Evolutionary conservation across 2,329 filamentous ascomycete species (phyloP), one percentile per base, ranked within the genome.

Genomic region (Aspergillus hiratsukae): DNA sequence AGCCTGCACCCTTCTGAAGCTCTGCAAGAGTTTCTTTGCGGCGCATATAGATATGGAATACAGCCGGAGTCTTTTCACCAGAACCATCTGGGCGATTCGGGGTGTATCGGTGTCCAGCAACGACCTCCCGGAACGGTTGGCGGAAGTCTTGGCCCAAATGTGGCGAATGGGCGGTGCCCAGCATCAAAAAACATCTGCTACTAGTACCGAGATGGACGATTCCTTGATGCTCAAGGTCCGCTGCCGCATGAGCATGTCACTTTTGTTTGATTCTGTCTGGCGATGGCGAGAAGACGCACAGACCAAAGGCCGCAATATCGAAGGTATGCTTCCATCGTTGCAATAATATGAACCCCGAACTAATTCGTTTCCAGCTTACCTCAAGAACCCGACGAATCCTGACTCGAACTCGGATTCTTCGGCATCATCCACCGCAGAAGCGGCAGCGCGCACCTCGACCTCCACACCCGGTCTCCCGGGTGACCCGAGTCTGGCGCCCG

Each of bases 311-410:
- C 83, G 87, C 67, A 87, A 87, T 59, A 80, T 91, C 54, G 88
- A 91, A 76, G 82, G 88, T 90, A 80, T 78, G 83, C 76, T 48
- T 19, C 4, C n/a, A 2, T 21, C 17, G 14, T 54, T 27, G 35
- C 28, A 19, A n/a, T 35, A 2, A 41, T 17, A 25, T 27, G 8
- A 11, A 17, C 25, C 17, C 35, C 11, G 8, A 25, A 11, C 43
- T 46, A 46, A 46, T 23, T 23, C 10, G 11, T 45, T 29, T 40
- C 14, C 52, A 78, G 78, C 79, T 75, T 91, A 89, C 63, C 83
- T 91, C 58, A 91, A 93, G 70, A 90, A 94, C 68, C 90, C 91
- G 46, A 96, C 91, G 56, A 88, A 93, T 69, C 89, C 89, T 46
- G 89, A 94, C 72, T 90, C 88, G 53, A 84, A 85, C 67, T 86